These are phyloP conservation scores for Tolypocladium pustulatum DNA, from an alignment of 2,329 filamentous ascomycete species.

Conservation along the genomic window DNA sequence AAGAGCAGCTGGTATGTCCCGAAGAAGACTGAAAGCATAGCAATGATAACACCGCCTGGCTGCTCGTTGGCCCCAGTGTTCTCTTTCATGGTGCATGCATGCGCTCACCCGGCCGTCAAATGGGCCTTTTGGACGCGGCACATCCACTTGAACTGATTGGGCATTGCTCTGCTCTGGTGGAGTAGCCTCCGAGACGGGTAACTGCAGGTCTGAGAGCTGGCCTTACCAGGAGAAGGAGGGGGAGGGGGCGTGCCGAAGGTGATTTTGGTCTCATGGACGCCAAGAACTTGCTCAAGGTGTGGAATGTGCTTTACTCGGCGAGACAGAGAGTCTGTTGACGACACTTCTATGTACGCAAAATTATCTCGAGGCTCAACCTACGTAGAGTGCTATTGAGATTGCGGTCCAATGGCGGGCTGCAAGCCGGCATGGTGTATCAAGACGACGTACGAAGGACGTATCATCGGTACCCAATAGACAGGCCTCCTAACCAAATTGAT, in stretches of 20 bases:
- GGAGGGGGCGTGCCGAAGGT: not conserved
- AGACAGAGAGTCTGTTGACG: too few species aligned
- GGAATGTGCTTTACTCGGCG: not conserved
- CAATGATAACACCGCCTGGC: not conserved
- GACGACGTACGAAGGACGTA: not conserved
- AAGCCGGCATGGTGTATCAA: not conserved
- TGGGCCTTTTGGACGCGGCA: not conserved
- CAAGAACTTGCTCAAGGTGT: too few species aligned
- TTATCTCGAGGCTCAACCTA: not conserved
- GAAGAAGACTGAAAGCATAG: not conserved
- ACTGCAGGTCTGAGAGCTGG: constrained; percentile 8
- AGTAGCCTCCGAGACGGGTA: constrained; percentile 9
- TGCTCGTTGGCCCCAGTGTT: not conserved
- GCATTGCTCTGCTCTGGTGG: constrained; percentile 2
- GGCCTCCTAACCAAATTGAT: not conserved
- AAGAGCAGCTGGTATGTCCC: not conserved
- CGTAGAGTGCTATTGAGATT: not conserved
- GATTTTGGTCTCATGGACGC: not conserved
- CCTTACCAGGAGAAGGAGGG: not conserved
- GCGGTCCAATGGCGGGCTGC: not conserved
- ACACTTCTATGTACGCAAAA: not conserved
- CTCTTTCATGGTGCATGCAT: not conserved
- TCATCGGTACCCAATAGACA: not conserved
- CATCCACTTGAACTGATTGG: constrained; percentile 1
- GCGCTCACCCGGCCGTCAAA: constrained; percentile 3